A percentile compares a stretch with the other conserved stretches of the same genome.
These are phyloP conservation scores for Peronospora farinosa DNA, from an alignment of 352 stramenopile species.

Conservation along the genomic window DNA sequence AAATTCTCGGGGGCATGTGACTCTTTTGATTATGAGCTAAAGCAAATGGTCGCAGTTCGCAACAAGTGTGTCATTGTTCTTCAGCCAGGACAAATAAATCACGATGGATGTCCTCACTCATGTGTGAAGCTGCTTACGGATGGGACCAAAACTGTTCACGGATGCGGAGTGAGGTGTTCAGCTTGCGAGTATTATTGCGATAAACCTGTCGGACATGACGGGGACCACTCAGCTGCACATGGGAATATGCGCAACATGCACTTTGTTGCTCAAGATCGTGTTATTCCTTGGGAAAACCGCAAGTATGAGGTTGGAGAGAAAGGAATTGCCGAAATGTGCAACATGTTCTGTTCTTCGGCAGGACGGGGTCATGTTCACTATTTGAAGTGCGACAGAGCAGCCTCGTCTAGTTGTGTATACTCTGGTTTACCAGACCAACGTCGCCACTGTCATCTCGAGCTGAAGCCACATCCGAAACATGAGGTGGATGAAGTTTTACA, in stretches of 20 bases:
- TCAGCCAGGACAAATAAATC: slow-evolving; percentile 13
- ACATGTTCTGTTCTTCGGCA: slow-evolving; percentile 39
- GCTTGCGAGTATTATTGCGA: slow-evolving; percentile 46
- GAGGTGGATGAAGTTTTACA: slow-evolving; percentile 45
- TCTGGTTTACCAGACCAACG: slow-evolving; percentile 22
- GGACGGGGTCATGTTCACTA: slow-evolving; percentile 44
- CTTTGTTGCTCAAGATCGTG: slow-evolving; percentile 27
- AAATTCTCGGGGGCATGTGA: slow-evolving; percentile 29
- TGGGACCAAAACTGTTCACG: slow-evolving; percentile 21
- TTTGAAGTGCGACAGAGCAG: slow-evolving; percentile 21
- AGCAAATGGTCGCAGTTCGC: slow-evolving; percentile 34
- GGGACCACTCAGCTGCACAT: slow-evolving; percentile 33
- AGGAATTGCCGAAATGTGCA: slow-evolving; percentile 46
- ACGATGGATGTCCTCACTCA: slow-evolving; percentile 19
- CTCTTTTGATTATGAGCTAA: slow-evolving; percentile 34
- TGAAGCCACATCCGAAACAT: slow-evolving; percentile 10
- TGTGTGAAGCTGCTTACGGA: slow-evolving; percentile 21
- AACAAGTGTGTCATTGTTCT: slow-evolving; percentile 31
- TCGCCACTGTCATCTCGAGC: slow-evolving; percentile 24
- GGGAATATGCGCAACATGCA: slow-evolving; percentile 50
- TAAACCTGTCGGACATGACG: slow-evolving; percentile 30
- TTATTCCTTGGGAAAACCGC: slow-evolving; percentile 12
- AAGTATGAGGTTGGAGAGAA: slow-evolving; percentile 32
- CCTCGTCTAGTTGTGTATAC: slow-evolving; percentile 24
- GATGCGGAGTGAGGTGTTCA: slow-evolving; percentile 24